Evolutionary conservation across 768 basidiomycete species (phyloP).

Genomic region (Kwoniella shandongensis): DNA sequence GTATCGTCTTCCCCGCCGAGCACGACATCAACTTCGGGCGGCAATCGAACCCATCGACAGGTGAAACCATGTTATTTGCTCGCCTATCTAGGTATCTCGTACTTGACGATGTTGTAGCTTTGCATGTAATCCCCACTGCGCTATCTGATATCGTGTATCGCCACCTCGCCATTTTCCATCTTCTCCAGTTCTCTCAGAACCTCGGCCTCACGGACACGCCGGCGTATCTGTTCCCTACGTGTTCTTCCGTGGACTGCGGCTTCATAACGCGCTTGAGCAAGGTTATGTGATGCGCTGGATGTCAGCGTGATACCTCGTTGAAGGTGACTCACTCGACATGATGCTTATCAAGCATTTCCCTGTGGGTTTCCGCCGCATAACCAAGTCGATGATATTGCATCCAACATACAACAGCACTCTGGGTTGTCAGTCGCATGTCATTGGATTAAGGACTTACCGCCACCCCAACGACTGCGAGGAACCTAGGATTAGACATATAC

Average conservation of each 20-base stretch:
- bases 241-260: conserved; percentile 46
- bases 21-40: not conserved
- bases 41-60: no score
- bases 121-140: not conserved
- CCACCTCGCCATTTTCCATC: conserved; percentile 15
- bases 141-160: no score
- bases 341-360: conserved; percentile 33
- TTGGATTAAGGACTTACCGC: conserved; percentile 25
- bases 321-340: conserved; percentile 37
- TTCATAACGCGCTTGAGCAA: conserved; percentile 48
- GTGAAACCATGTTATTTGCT: no score
- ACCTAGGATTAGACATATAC: conserved; percentile 47
- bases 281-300: conserved; percentile 45
- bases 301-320: not conserved
- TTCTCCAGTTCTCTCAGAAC: conserved; percentile 44
- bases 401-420: conserved; percentile 39
- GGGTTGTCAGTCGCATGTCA: not conserved
- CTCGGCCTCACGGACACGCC: conserved; percentile 38
- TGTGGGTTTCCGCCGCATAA: conserved; percentile 26
- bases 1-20: not conserved
- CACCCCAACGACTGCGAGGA: conserved; percentile 36
- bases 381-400: conserved; percentile 46
- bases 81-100: not conserved
- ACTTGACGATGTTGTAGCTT: not conserved
- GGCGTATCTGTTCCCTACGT: conserved; percentile 47